A percentile compares a stretch with the other conserved stretches of the same genome.
phyloP scores from a whole-genome alignment of 2,329 filamentous ascomycete species.

The Colletotrichum acutatum region DNA sequence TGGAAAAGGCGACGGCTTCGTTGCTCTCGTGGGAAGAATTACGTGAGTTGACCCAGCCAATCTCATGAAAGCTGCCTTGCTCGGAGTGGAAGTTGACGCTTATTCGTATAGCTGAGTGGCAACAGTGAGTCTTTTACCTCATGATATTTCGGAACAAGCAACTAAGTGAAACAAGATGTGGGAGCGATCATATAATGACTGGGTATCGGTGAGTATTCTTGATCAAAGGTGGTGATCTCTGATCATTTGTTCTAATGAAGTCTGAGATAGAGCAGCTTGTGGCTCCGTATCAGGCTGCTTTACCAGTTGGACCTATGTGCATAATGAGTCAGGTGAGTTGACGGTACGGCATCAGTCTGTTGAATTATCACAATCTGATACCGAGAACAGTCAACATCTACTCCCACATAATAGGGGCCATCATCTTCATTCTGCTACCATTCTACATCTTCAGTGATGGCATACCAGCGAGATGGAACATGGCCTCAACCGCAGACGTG shows the following conservation, averaged over 20 bases:
- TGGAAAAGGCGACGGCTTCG: no score
- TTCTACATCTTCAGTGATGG: slow-evolving; percentile 48
- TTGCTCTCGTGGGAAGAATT: slow-evolving; percentile 22
- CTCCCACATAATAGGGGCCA: slow-evolving; percentile 55
- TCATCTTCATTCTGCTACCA: slow-evolving; percentile 51
- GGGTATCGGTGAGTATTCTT: slow-evolving; percentile 22
- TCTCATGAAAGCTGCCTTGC: no score
- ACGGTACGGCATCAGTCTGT: neutral
- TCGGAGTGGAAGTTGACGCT: neutral
- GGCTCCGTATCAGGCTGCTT: slow-evolving; percentile 3
- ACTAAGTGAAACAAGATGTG: neutral
- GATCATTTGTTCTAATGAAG: neutral
- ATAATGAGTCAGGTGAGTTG: slow-evolving; percentile 24
- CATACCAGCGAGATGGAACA: slow-evolving; percentile 48
- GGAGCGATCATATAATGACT: slow-evolving; percentile 25
- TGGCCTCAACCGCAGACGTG: slow-evolving; percentile 49
- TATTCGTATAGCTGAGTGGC: slow-evolving; percentile 8
- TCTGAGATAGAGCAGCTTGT: neutral
- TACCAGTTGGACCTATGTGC: slow-evolving; percentile 20
- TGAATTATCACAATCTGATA: neutral
- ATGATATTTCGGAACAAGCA: no score
- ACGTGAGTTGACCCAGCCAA: neutral
- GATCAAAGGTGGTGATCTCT: rapidly evolving
- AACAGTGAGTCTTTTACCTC: slow-evolving; percentile 8
- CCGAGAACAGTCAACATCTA: slow-evolving; percentile 54